Percentiles rank a stretch among this genome's conserved stretches.
These are phyloP conservation scores for Diplodia intermedia DNA, from an alignment of 2,329 filamentous ascomycete genomes.

Conservation along the genomic window DNA sequence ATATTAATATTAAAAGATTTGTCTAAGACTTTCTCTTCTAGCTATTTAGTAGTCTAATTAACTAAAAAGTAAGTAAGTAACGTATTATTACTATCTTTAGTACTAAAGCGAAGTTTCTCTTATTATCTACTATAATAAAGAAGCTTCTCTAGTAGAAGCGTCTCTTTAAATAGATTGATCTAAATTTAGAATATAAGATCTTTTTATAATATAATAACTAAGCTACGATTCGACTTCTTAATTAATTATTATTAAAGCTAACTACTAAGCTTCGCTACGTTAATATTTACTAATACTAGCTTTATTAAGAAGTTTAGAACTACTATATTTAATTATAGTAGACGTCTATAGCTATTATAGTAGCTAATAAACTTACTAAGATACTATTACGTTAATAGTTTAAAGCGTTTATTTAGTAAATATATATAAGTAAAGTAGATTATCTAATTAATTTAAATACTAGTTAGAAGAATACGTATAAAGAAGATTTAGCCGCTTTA, in stretches of 20 bases:
- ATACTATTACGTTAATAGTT: too few relatives aligned
- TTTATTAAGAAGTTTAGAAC: too few relatives aligned
- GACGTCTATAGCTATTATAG: too few relatives aligned
- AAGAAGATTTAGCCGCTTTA: too few relatives aligned
- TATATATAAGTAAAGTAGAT: too few relatives aligned
- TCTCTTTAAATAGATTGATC: slow-evolving; percentile 35
- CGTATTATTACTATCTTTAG: slow-evolving; percentile 37
- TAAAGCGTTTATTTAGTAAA: too few relatives aligned
- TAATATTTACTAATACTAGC: slow-evolving; percentile 29
- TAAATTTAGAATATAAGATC: slow-evolving; percentile 9
- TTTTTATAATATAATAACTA: slow-evolving; percentile 31
- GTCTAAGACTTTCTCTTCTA: slow-evolving; percentile 39
- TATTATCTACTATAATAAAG: slow-evolving; percentile 28
- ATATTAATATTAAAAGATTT: slow-evolving; percentile 34
- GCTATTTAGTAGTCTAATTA: slow-evolving; percentile 36
- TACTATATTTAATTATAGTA: too few relatives aligned
- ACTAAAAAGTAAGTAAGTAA: slow-evolving; percentile 36
- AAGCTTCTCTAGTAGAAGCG: slow-evolving; percentile 33
- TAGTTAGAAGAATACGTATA: too few relatives aligned
- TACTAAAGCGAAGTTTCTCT: slow-evolving; percentile 37
- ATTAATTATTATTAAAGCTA: slow-evolving; percentile 6
- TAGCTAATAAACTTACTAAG: too few relatives aligned
- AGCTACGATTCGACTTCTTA: slow-evolving; percentile 32
- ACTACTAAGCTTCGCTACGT: slow-evolving; percentile 35
- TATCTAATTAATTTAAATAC: too few relatives aligned